phyloP scores from a whole-genome alignment of 257 asterid genomes.

The Solanum sejunctum region DNA sequence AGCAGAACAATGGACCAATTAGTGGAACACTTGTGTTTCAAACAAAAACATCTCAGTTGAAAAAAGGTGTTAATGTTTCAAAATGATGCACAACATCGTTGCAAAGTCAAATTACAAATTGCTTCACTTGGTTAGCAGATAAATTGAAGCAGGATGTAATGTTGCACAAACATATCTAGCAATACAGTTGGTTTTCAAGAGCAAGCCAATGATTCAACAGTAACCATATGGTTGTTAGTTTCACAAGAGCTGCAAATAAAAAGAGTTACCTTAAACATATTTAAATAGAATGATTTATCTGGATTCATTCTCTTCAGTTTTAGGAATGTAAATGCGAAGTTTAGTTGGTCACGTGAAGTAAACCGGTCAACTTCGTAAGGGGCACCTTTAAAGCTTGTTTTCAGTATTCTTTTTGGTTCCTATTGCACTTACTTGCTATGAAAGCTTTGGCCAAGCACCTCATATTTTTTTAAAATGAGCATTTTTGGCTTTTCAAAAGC shows the following conservation, averaged over 20 bases:
- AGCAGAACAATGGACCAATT: background rate
- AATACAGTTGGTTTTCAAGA: background rate
- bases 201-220: background rate
- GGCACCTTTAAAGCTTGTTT: no score
- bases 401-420: no score
- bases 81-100: background rate
- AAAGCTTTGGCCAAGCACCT: no score
- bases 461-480: no score
- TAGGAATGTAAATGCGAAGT: conserved; percentile 79
- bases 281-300: conserved; percentile 28
- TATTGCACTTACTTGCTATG: no score
- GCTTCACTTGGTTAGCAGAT: background rate
- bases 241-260: background rate
- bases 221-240: background rate
- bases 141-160: background rate
- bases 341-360: conserved; percentile 87
- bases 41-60: background rate
- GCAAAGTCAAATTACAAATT: background rate
- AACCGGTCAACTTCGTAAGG: conserved; percentile 61
- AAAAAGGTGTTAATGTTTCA: background rate
- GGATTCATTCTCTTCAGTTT: conserved; percentile 27
- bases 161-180: background rate
- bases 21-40: background rate
- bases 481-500: no score
- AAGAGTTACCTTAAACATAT: conserved; percentile 71